Evolutionary conservation across 371 early-diverging fungal species (phyloP).

Genomic region (Parasitella parasitica): DNA sequence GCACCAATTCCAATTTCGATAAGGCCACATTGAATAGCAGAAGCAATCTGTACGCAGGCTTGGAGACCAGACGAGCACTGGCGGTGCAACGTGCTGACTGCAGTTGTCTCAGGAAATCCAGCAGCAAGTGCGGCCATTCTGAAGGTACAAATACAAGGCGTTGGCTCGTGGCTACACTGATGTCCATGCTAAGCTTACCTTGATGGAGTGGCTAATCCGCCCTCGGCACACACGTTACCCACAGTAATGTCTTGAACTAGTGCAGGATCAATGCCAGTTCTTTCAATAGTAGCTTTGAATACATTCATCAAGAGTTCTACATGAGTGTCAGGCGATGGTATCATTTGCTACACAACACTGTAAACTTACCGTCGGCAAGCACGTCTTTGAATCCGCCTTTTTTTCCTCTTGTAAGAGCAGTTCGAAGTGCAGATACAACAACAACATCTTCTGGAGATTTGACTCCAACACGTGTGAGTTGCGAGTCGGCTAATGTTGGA

Average conservation of each 20-base stretch:
- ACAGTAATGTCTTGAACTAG: slow-evolving; percentile 94
- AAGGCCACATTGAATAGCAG: slow-evolving; percentile 87
- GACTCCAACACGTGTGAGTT: slow-evolving; percentile 51
- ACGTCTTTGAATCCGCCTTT: slow-evolving; percentile 95
- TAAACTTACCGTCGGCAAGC: slow-evolving; percentile 52
- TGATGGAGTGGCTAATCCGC: slow-evolving; percentile 91
- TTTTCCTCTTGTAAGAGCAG: slow-evolving; percentile 86
- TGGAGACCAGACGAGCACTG: slow-evolving; percentile 98
- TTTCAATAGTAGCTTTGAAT: slow-evolving; percentile 78
- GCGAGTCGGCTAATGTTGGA: slow-evolving; percentile 9
- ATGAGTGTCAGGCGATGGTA: not conserved
- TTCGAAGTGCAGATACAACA: slow-evolving; percentile 83
- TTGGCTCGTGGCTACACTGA: too few species aligned
- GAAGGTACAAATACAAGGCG: too few species aligned
- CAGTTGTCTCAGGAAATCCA: slow-evolving; percentile 86
- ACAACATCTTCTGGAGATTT: slow-evolving; percentile 84
- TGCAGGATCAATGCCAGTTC: slow-evolving; percentile 83
- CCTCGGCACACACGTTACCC: slow-evolving; percentile 91
- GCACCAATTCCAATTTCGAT: slow-evolving; percentile 97
- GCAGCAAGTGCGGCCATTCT: slow-evolving; percentile 93
- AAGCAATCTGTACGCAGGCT: slow-evolving; percentile 88
- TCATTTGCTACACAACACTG: not conserved
- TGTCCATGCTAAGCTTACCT: too few species aligned
- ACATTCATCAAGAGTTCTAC: slow-evolving; percentile 78
- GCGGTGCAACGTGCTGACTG: slow-evolving; percentile 90